phyloP scores from a whole-genome alignment of 768 basidiomycete genomes.

The Lentinula boryana region DNA sequence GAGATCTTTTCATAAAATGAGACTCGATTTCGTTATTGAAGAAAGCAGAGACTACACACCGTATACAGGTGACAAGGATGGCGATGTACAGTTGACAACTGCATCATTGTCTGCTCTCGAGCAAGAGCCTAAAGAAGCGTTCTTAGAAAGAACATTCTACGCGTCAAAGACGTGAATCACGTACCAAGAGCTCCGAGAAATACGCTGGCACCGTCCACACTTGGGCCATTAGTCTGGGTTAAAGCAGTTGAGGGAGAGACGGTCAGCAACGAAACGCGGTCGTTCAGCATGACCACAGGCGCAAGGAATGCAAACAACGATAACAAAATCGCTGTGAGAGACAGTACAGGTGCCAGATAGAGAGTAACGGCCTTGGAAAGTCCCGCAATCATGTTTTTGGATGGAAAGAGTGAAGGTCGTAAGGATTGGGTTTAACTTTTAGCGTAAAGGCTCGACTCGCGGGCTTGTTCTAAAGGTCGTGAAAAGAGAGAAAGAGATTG shows the following conservation, averaged over 20 bases:
- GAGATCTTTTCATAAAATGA: conserved; percentile 39
- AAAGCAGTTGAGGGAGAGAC: conserved; percentile 51
- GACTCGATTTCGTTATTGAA: not conserved
- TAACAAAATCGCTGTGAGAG: conserved; percentile 61
- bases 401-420: conserved; percentile 9
- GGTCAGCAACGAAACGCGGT: conserved; percentile 57
- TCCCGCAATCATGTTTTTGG: conserved; percentile 58
- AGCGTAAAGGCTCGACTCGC: conserved; percentile 22
- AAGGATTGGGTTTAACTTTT: not conserved
- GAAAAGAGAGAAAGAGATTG: conserved; percentile 10
- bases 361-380: conserved; percentile 64
- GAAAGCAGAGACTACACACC: conserved; percentile 33
- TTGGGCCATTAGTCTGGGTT: conserved; percentile 20
- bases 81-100: conserved; percentile 46
- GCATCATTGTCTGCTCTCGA: conserved; percentile 43
- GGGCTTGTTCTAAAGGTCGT: conserved; percentile 11
- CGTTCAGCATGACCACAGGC: conserved; percentile 53
- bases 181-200: conserved; percentile 65
- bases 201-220: conserved; percentile 62
- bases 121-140: conserved; percentile 55
- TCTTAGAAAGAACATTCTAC: not conserved
- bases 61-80: conserved; percentile 53
- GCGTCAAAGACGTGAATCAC: conserved; percentile 7
- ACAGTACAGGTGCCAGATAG: conserved; percentile 62
- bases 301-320: conserved; percentile 65